These are phyloP conservation scores for Taxillus chinensis DNA, from an alignment of 164 flowering plant genomes.

Conservation along the genomic window DNA sequence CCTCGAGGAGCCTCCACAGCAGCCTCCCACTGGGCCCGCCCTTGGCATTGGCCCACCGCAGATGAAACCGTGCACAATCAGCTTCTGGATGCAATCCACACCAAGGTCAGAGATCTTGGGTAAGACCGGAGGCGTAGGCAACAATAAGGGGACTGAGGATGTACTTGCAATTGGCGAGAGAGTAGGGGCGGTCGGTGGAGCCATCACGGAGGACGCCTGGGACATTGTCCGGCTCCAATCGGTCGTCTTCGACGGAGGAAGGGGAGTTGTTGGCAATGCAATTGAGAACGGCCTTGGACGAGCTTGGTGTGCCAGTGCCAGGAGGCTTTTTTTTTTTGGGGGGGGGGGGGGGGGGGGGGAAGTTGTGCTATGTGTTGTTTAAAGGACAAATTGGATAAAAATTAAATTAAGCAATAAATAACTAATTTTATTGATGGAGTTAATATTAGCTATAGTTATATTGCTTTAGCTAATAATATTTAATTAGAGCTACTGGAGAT, in stretches of 20 bases:
- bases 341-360: constrained; percentile 54
- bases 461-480: no score
- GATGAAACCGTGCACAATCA: constrained; percentile 64
- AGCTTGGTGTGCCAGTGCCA: constrained; percentile 93
- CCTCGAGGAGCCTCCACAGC: constrained; percentile 49
- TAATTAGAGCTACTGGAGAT: no score
- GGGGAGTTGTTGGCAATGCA: constrained; percentile 24
- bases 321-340: constrained; percentile 86
- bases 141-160: constrained; percentile 65
- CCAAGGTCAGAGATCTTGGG: constrained; percentile 82
- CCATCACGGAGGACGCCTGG: constrained; percentile 74
- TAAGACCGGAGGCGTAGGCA: constrained; percentile 49
- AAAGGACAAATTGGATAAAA: no score
- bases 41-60: constrained; percentile 79
- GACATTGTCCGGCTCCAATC: constrained; percentile 24
- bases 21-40: constrained; percentile 49
- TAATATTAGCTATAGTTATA: no score
- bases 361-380: no score
- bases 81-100: constrained; percentile 70
- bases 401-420: no score
- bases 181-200: constrained; percentile 41
- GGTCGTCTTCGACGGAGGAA: no score
- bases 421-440: no score
- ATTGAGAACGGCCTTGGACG: constrained; percentile 56
- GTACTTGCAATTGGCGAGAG: constrained; percentile 66